Percentiles rank a stretch among this genome's conserved stretches.
Evolutionary conservation across 1,139 yeast genomes (phyloP).

Genomic region (Suzukiozyma palmioleophila): DNA sequence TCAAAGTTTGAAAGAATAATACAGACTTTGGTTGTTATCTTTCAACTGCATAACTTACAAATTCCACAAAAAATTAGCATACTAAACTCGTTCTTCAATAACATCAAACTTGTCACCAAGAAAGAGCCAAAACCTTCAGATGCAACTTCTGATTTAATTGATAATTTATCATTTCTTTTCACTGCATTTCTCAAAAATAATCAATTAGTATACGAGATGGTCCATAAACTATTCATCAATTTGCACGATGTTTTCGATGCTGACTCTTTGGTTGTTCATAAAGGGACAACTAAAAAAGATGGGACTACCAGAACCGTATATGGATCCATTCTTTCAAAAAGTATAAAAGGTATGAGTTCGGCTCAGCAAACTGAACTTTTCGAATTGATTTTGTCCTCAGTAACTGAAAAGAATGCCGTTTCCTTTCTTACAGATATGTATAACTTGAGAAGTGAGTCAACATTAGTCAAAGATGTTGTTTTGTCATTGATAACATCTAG

Average conservation of each 20-base stretch:
- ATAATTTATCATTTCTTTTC: conserved; percentile 25
- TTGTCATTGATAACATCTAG: background rate
- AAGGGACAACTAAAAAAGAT: conserved; percentile 2
- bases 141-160: conserved; percentile 28
- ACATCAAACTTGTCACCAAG: conserved; percentile 23
- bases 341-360: background rate
- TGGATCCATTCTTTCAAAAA: background rate
- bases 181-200: conserved; percentile 17
- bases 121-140: conserved; percentile 26
- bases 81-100: conserved; percentile 22
- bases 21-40: conserved; percentile 20
- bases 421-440: background rate
- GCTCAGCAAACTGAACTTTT: background rate
- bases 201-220: conserved; percentile 14
- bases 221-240: conserved; percentile 16
- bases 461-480: background rate
- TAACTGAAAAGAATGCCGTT: background rate
- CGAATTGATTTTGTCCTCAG: conserved; percentile 1
- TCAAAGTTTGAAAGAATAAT: conserved; percentile 28
- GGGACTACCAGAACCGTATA: conserved; percentile 2
- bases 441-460: background rate
- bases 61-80: conserved; percentile 24
- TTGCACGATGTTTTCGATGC: conserved; percentile 32
- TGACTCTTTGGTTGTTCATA: conserved; percentile 8
- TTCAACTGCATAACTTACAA: conserved; percentile 20